Percentiles rank a stretch among this genome's conserved stretches.
Conservation (phyloP, 305 asterid species). For the Plantago coronopus region DNA sequence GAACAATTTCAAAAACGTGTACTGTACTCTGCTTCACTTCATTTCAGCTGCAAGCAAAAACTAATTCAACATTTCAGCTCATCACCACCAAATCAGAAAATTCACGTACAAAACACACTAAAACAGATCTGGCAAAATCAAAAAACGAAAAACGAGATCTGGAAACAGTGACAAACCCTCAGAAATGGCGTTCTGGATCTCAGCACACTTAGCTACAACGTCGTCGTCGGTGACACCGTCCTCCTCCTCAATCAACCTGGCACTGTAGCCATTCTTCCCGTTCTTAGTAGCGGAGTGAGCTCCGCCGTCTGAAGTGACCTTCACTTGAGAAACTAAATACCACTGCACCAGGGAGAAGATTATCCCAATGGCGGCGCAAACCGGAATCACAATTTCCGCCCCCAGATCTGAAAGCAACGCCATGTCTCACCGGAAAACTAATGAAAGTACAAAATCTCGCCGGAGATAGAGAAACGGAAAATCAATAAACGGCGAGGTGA, state of each 20-base stretch:
- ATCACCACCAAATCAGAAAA: neutral
- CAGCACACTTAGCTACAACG: conserved; percentile 68
- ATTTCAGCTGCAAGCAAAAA: neutral
- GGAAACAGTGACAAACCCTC: conserved; percentile 42
- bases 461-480: neutral
- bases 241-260: conserved; percentile 44
- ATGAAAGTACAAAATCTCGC: neutral
- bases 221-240: conserved; percentile 37
- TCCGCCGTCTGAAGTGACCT: conserved; percentile 38
- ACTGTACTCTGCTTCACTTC: neutral
- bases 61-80: neutral
- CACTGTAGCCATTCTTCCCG: conserved; percentile 43
- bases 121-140: conserved; percentile 24
- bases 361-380: conserved; percentile 57
- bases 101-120: neutral
- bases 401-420: conserved; percentile 62
- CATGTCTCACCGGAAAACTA: conserved; percentile 17
- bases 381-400: conserved; percentile 58
- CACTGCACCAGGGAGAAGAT: conserved; percentile 60
- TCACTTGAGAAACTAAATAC: conserved; percentile 57
- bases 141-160: conserved; percentile 9
- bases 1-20: no score
- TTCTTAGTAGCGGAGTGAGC: conserved; percentile 24
- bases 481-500: neutral
- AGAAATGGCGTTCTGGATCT: conserved; percentile 65